These are phyloP conservation scores for Pestalotiopsis sp. DNA, from an alignment of 2,329 filamentous ascomycete species.

Conservation along the genomic window DNA sequence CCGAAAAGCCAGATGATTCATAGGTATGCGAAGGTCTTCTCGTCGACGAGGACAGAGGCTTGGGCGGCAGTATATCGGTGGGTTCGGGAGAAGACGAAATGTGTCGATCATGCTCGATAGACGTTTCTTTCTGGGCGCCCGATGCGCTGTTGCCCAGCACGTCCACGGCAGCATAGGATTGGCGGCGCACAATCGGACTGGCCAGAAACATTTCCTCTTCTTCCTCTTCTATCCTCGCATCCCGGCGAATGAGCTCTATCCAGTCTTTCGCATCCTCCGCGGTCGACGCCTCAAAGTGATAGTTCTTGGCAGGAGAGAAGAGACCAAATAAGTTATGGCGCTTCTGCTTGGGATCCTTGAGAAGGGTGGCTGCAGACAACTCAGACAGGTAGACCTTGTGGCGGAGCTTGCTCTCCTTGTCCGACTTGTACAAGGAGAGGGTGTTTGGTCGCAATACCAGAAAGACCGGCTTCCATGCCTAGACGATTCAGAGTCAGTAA, in stretches of 20 bases:
- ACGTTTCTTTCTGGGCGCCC: constrained; percentile 19
- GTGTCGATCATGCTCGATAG: constrained; percentile 40
- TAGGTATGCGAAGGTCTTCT: constrained; percentile 61
- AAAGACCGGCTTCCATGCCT: constrained; percentile 90
- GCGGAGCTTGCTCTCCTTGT: constrained; percentile 84
- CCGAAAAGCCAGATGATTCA: constrained; percentile 64
- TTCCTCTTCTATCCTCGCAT: constrained; percentile 84
- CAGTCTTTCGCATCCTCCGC: constrained; percentile 79
- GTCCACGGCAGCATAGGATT: constrained; percentile 38
- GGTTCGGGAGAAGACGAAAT: constrained; percentile 65
- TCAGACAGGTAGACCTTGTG: constrained; percentile 88
- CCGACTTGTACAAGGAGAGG: constrained; percentile 89
- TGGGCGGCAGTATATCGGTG: constrained; percentile 37
- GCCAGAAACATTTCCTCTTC: constrained; percentile 80
- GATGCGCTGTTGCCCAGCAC: constrained; percentile 22
- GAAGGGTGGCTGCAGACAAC: constrained; percentile 83
- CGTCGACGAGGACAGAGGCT: constrained; percentile 30
- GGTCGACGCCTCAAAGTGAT: constrained; percentile 78
- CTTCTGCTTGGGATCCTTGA: constrained; percentile 87
- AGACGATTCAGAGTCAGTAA: background rate
- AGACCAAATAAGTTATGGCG: constrained; percentile 87
- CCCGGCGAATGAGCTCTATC: constrained; percentile 77
- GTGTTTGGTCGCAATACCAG: constrained; percentile 88
- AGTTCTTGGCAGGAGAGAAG: constrained; percentile 89
- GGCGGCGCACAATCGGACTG: constrained; percentile 58